Base-by-base conservation (phyloP, 1,139 yeast genomes). In the Sugiyamaella japonica region DNA sequence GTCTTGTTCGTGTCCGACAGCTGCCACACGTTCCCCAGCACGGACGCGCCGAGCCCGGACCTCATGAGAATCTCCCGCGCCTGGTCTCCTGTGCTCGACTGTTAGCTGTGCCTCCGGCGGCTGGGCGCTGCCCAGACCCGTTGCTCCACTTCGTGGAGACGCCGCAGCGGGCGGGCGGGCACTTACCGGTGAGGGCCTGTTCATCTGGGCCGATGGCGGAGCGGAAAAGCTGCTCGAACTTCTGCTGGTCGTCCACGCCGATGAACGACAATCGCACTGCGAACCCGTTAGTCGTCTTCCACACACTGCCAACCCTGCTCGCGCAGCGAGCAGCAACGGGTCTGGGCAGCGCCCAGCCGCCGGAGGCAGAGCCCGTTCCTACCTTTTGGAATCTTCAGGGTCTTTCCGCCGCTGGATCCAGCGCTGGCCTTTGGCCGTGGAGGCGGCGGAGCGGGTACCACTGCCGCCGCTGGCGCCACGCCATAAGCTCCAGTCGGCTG, bases 1-100 rank as follows among this genome's bases (percentile, higher is more conserved):
- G 95, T 84, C 64, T 84, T 86, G 64, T 85, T 87, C 1, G 96
- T 86, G 67, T 93, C 99, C 23, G 96, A 81, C 60, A 93, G 75
- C 32, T 87, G 82, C 99, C 99, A 93, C 56, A 93, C 85, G 61
- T 86, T 89, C 1, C 96, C 95, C 64, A 93, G 76, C 31, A 86
- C 81, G 36, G 82, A 81, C 0, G 97, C 89, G 38, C 82, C 75
- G 56, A 93, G 77, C 3, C 89, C 88, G 0, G 97, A 90, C 62
- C 91, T 82, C 73, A 89, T 76, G 62, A 93, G 76, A 56, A 93
- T 86, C 56, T 83, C 83, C 63, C 93, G 81, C 20, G 97, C 96
- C 9, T 85, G 75, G 49, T 84, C 87, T 9, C 96, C 96, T 38
- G 82, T 3, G 13, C 4, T 9, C n/a, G 38, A 13, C n/a, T 13